Evolutionary conservation across 2,329 filamentous ascomycete species (phyloP).

Genomic region (Orbilia blumenaviensis): DNA sequence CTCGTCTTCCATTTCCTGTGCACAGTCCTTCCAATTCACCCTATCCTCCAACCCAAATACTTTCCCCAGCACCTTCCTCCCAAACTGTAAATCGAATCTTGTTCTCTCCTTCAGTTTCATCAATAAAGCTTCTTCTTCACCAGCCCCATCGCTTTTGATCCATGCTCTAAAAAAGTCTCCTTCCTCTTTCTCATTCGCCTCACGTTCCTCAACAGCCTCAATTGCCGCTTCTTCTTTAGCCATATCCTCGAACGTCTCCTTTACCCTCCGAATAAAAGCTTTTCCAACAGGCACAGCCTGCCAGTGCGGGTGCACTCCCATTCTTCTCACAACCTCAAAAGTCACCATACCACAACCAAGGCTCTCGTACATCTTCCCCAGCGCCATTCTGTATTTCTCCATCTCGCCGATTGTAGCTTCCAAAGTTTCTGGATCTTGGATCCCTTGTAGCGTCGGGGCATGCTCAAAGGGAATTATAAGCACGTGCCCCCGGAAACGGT

Average conservation of each 20-base stretch:
- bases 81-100: conserved; percentile 90
- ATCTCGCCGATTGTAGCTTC: conserved; percentile 77
- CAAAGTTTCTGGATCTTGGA: conserved; percentile 65
- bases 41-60: conserved; percentile 80
- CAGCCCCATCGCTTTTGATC: conserved; percentile 66
- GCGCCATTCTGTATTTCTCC: conserved; percentile 76
- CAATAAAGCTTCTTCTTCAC: conserved; percentile 69
- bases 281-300: conserved; percentile 83
- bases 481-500: conserved; percentile 81
- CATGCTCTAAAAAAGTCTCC: conserved; percentile 82
- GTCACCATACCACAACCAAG: conserved; percentile 75
- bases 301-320: conserved; percentile 84
- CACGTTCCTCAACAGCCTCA: conserved; percentile 54
- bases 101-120: conserved; percentile 76
- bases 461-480: conserved; percentile 91
- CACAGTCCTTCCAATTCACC: conserved; percentile 85
- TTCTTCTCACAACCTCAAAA: conserved; percentile 86
- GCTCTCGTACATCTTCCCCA: conserved; percentile 81
- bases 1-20: conserved; percentile 80
- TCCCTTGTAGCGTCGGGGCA: conserved; percentile 75
- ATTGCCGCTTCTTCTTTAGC: conserved; percentile 72
- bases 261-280: conserved; percentile 70
- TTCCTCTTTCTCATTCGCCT: conserved; percentile 47
- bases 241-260: conserved; percentile 87
- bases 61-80: conserved; percentile 85